Base-by-base conservation (phyloP, 2,329 filamentous ascomycete species). In the Fusarium penzigii region DNA sequence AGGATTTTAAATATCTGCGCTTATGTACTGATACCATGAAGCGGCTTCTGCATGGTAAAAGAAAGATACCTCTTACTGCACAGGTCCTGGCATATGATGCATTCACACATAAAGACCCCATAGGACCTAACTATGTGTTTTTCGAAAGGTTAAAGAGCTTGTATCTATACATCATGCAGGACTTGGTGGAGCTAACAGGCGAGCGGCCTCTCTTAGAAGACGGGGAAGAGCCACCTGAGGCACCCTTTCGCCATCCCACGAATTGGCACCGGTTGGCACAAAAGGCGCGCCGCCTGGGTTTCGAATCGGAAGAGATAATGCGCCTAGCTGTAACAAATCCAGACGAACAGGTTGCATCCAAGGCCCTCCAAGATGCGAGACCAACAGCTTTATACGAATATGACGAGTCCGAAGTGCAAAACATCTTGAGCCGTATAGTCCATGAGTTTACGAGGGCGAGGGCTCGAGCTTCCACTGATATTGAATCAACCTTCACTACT, bases 1-100 rank as follows among this genome's bases (percentile, higher is more conserved):
- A 53, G 10, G 46, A 53, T n/a, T 53, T 49, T 20, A 53, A 49
- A 46, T 53, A 53, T 42, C 51, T 53, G 13, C 42, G 36, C 3
- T 29, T 29, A 38, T 53, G 42, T 29, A 53, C 38, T 36, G 46
- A 53, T 36, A 53, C 46, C 16, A 25, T 53, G 6, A 49, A 34
- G 25, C 39, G 39, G 38, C 51, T 52, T 13, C 14, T 42, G 7
- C 12, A 36, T 42, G 42, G 42, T 2, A 46, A 45, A 32, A 39
- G 25, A 6, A 49, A 46, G 38, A 17, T 42, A 11, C 42, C 38
- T 29, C 25, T 17, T 16, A 48, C 41, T 2, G 36, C 13, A 2
- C 36, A 52, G 11, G n/a, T 6, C 3, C 44, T 52, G 2, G 49
- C 44, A 25, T 52, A 29, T 44, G 40, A 52, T n/a, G 44, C 41